Evolutionary conservation across 495 filamentous ascomycete species (phyloP).

Genomic region (Aspergillus baeticus): DNA sequence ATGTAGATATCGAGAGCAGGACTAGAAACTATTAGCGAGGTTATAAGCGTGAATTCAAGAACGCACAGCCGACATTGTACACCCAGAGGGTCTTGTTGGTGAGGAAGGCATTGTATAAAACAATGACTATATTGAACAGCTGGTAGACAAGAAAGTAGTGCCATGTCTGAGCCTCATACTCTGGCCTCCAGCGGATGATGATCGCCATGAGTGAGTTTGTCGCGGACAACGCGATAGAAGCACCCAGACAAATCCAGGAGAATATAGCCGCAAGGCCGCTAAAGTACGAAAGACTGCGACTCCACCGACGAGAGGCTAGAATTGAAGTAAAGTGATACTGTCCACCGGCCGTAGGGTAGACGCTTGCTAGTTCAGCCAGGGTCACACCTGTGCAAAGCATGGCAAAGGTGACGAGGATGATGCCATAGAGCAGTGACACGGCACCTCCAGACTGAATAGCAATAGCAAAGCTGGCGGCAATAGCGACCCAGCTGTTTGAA

Average conservation of each 20-base stretch:
- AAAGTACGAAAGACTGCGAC: constrained; percentile 24
- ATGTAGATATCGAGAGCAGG: constrained; percentile 25
- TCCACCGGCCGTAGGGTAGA: constrained; percentile 52
- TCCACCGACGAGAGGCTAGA: constrained; percentile 25
- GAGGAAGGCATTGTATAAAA: constrained; percentile 29
- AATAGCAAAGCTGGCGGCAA: constrained; percentile 31
- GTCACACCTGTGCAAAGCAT: constrained; percentile 40
- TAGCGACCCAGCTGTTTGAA: constrained; percentile 31
- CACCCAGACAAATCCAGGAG: constrained; percentile 27
- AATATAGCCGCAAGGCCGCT: constrained; percentile 31
- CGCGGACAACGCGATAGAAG: constrained; percentile 21
- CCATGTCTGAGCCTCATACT: constrained; percentile 27
- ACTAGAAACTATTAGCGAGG: constrained; percentile 16
- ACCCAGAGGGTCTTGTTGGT: constrained; percentile 32
- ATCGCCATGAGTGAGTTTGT: constrained; percentile 28
- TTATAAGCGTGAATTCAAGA: neutral
- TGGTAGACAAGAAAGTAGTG: constrained; percentile 45
- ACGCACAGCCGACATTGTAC: constrained; percentile 33
- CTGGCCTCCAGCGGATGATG: constrained; percentile 25
- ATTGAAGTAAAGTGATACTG: constrained; percentile 44
- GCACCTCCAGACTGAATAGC: constrained; percentile 31
- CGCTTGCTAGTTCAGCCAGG: constrained; percentile 49
- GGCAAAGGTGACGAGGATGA: constrained; percentile 25
- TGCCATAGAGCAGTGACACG: constrained; percentile 32
- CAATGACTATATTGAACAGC: constrained; percentile 25